These are phyloP conservation scores for Helotiales sp. DNA, from an alignment of 2,329 filamentous ascomycete species.

Conservation along the genomic window DNA sequence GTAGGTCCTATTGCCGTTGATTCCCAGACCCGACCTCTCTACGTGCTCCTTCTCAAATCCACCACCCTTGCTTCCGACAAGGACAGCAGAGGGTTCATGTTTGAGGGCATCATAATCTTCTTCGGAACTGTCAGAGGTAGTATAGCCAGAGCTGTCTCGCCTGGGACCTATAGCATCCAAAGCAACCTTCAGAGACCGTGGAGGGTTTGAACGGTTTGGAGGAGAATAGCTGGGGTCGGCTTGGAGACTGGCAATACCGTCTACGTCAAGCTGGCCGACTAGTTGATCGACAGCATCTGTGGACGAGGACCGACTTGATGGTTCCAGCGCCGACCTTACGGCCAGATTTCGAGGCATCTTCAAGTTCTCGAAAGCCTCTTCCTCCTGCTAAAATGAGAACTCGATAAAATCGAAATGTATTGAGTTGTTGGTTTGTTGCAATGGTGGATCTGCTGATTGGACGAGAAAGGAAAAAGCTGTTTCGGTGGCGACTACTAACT, in stretches of 20 bases:
- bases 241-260: conserved; percentile 33
- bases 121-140: conserved; percentile 38
- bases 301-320: conserved; percentile 28
- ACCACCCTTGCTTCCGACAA: conserved; percentile 44
- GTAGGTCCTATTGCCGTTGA: conserved; percentile 28
- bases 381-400: neutral
- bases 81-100: conserved; percentile 36
- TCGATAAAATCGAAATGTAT: neutral
- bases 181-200: conserved; percentile 38
- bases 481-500: neutral
- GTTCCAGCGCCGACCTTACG: neutral
- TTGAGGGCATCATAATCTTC: conserved; percentile 42
- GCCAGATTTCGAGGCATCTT: neutral
- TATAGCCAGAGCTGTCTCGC: conserved; percentile 26
- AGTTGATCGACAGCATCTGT: conserved; percentile 29
- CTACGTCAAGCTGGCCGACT: conserved; percentile 31
- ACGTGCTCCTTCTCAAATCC: conserved; percentile 37
- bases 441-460: neutral
- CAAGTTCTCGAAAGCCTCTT: neutral
- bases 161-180: conserved; percentile 27
- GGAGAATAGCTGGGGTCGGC: conserved; percentile 19
- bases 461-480: neutral
- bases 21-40: conserved; percentile 5
- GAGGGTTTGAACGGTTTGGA: conserved; percentile 21
- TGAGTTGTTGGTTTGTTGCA: neutral